Evolutionary conservation across 306 rosid genomes (phyloP).

Genomic region (Betula pendula): DNA sequence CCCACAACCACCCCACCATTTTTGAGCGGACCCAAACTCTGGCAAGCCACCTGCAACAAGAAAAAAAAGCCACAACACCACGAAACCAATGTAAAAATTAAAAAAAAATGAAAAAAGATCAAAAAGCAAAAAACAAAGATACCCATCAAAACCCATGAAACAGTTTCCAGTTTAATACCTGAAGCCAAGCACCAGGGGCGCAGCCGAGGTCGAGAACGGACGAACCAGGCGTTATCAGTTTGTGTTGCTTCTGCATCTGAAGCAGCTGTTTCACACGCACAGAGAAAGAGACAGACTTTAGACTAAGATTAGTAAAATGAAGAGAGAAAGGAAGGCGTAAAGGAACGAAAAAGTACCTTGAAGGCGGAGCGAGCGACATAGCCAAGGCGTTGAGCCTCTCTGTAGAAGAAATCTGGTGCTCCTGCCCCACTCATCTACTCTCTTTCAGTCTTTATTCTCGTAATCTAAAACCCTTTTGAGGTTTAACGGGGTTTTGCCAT

Average conservation of each 20-base stretch:
- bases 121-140: not conserved
- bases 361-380: constrained; percentile 95
- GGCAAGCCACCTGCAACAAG: constrained; percentile 66
- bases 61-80: not conserved
- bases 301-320: not conserved
- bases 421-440: constrained; percentile 64
- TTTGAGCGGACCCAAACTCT: constrained; percentile 73
- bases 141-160: not conserved
- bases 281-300: not conserved
- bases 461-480: not conserved
- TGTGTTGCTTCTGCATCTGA: constrained; percentile 84
- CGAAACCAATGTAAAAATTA: not conserved
- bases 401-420: constrained; percentile 85
- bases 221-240: constrained; percentile 58
- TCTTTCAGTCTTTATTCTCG: not conserved
- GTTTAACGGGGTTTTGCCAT: too few relatives aligned
- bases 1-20: constrained; percentile 77
- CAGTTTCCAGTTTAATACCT: constrained; percentile 29
- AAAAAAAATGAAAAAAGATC: not conserved
- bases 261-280: constrained; percentile 40
- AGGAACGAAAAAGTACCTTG: constrained; percentile 33
- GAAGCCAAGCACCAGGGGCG: constrained; percentile 98
- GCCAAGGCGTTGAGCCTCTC: constrained; percentile 96
- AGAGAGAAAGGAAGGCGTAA: not conserved
- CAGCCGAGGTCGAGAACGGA: constrained; percentile 91